Evolutionary conservation across 331 rosid species (phyloP).

Genomic region (Prunus yedoensis): DNA sequence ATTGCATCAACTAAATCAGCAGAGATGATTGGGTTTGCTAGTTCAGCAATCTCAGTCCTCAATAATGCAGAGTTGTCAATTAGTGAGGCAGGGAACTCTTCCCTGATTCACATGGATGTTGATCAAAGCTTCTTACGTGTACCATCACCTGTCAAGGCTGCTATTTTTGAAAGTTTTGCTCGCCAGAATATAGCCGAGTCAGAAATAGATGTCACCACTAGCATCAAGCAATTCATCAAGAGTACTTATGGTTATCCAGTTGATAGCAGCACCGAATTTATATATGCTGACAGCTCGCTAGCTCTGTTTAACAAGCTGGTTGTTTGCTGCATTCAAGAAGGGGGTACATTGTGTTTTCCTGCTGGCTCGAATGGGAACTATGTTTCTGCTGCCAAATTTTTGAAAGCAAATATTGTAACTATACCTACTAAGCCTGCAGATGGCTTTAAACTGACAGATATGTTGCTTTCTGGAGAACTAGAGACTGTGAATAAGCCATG

Average conservation of each 20-base stretch:
- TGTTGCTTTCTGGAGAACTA: slow-evolving; percentile 50
- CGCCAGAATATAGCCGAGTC: slow-evolving; percentile 88
- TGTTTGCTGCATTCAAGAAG: slow-evolving; percentile 86
- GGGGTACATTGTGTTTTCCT: slow-evolving; percentile 90
- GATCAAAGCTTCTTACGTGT: slow-evolving; percentile 81
- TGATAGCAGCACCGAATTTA: slow-evolving; percentile 52
- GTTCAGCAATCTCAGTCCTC: slow-evolving; percentile 70
- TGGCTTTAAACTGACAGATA: slow-evolving; percentile 74
- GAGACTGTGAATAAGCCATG: slow-evolving; percentile 70
- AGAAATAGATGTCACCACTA: slow-evolving; percentile 71
- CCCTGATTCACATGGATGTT: slow-evolving; percentile 87
- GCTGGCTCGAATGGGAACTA: slow-evolving; percentile 87
- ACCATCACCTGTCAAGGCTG: slow-evolving; percentile 84
- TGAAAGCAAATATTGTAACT: slow-evolving; percentile 61
- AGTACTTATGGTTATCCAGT: slow-evolving; percentile 76
- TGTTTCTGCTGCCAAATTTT: slow-evolving; percentile 80
- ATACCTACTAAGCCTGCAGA: slow-evolving; percentile 57
- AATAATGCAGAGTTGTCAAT: slow-evolving; percentile 74
- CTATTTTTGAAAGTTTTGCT: slow-evolving; percentile 91
- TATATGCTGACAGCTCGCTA: slow-evolving; percentile 69
- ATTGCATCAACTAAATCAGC: slow-evolving; percentile 48
- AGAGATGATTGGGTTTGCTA: slow-evolving; percentile 75
- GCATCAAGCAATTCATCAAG: slow-evolving; percentile 63
- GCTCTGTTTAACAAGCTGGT: slow-evolving; percentile 88
- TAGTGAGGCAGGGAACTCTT: slow-evolving; percentile 46